Base-by-base conservation (phyloP, 2,329 filamentous ascomycete genomes). In the Pseudogymnoascus sp. region DNA sequence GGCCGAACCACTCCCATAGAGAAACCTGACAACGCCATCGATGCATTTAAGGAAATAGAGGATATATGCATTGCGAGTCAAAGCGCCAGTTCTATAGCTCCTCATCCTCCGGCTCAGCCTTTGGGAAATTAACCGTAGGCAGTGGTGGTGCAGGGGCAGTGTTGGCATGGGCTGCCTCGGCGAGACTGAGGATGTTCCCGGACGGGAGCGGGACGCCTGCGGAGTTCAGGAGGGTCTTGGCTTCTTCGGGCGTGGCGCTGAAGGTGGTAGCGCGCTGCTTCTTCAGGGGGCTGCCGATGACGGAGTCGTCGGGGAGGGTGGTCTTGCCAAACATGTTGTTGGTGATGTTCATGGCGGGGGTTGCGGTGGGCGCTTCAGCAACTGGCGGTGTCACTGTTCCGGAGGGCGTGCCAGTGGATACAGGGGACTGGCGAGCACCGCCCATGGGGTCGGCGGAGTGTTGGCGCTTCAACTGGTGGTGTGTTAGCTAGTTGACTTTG, bases 381-480 rank as follows among this genome's bases (percentile, higher is more conserved):
- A 75, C 75, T 4, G 78, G 74, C n/a, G 79, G 75, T 1, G 78
- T 78, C 66, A 73, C 68, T 21, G 73, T 74, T 13, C 71, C 68
- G 31, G 73, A 70, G 65, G 78, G 76, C 8, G 75, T 79, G 38
- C 76, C 72, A 63, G 74, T 75, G 35, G 79, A 74, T 62, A 81
- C 78, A 63, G 82, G 78, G 58, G 78, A 75, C 60, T 76, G 78
- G 63, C 76, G 71, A 58, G 76, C 73, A 41, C 76, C 71, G 69
- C 79, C 80, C 17, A 88, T 78, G 9, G 85, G 86, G 59, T 92
- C 90, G 39, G 82, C 84, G 8, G 90, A 92, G 72, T 91, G 89
- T 66, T 89, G 87, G 66, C 90, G 84, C 79, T 93, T 93, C 65
- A 93, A 84, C 90, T 92, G 70, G 38, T 12, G 13, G n/a, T 5